Evolutionary conservation across 2,329 filamentous ascomycete species (phyloP), one percentile per base, ranked within the genome.

Genomic region (Lachnellula arida): DNA sequence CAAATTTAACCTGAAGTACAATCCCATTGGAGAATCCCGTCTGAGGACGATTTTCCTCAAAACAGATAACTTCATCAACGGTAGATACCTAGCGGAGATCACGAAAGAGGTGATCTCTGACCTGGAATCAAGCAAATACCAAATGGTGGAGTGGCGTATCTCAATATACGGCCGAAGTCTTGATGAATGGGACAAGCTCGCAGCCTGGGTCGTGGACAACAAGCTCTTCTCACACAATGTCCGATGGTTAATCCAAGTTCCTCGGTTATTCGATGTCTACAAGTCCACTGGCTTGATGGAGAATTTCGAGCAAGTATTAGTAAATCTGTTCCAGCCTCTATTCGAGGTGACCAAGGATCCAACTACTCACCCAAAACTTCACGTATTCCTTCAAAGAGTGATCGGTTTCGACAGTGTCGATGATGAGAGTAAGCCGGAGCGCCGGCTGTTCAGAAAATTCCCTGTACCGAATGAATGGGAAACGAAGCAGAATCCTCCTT

Each of bases 1-100:
- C 78, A 99, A 99, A 73, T 99, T 99, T 80, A 99, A 99, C 71
- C 78, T 99, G 55, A 99, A 99, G 72, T 99, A 99, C 71, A 99
- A 99, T 65, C 94, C 94, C 0, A 86, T 99, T 59, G 94, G 94
- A 49, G 94, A 99, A 74, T 97, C 94, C 44, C 86, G 94, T 54
- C 77, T 99, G 55, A 85, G 94, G 67, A 96, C 94, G n/a, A 99
- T 99, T 65, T 99, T 99, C 71, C 77, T 99, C 53, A 99, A 99
- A 76, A 99, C 94, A 9, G 94, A 99, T 74, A 99, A 99, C 71
- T 93, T 91, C 72, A 96, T 99, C 69, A 86, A 96, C 63, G 94
- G 94, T 37, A 88, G 93, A 49, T 99, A 99, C 70, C 78, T 99
- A 44, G 94, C 94, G 0, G 94, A 99, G 72, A 97, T 99, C 60